Base-by-base conservation (phyloP, 2,329 filamentous ascomycete genomes). In the Ophiostoma sp. region DNA sequence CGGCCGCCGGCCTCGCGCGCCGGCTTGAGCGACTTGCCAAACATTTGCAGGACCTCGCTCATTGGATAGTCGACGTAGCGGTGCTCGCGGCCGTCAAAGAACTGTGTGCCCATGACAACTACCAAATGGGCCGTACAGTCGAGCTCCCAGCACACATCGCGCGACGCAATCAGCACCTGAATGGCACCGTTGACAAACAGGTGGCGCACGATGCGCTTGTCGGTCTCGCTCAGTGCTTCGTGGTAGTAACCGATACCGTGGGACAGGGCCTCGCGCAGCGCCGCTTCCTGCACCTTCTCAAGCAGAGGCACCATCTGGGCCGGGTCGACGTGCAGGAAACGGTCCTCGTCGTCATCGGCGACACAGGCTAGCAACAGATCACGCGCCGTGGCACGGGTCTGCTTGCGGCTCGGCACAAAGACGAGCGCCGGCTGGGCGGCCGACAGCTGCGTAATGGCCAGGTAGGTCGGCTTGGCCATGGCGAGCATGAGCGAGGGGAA, bases 191-290 rank as follows among this genome's bases (percentile, higher is more conserved):
- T 91, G 74, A 90, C 91, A 83, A 95, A 99, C 22, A 99, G 88
- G 82, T 97, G 93, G 79, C 95, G 93, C 36, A 98, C 95, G 76
- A 98, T 98, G 42, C 92, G 91, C 86, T 95, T 97, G 81, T 99
- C 96, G 74, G 91, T 95, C 50, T 89, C 86, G 81, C 91, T 95
- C 39, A 99, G 86, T 17, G 95, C 96, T 83, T 99, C 96, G 79
- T 99, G 96, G 82, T 95, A 98, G 83, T 99, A 99, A 1, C 94
- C 96, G 77, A 99, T 93, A 77, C 96, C 97, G 79, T 99, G 96
- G 0, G 93, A 93, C 19, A 99, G 86, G 0, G 95, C 94, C 80
- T 97, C 94, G 0, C 93, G 93, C 19, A 99, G 86, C 0, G 94
- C 92, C 76, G 91, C 91, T 81, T 99, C 96, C 74, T 97, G 91